A percentile compares a stretch with the other conserved stretches of the same genome.
Conservation (phyloP, 495 filamentous ascomycete genomes). For the Sabuloglossum arenarium region DNA sequence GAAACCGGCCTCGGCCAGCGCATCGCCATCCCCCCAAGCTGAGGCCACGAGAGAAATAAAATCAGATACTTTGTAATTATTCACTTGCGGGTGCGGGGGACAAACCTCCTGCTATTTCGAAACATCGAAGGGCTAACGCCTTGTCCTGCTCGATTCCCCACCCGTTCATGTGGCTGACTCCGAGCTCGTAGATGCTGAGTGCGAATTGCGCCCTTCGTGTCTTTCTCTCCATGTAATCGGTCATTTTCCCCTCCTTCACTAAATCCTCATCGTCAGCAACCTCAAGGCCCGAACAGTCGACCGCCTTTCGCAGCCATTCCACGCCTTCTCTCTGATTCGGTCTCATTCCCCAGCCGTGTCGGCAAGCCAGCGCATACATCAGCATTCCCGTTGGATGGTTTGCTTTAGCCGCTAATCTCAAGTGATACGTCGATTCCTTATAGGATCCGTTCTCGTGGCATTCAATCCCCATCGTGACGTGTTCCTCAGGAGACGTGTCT, state of each 20-base stretch:
- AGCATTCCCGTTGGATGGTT: constrained; percentile 86
- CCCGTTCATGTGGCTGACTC: constrained; percentile 92
- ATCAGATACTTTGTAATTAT: neutral
- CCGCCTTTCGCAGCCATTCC: constrained; percentile 74
- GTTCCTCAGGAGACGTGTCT: constrained; percentile 58
- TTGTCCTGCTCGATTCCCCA: constrained; percentile 96
- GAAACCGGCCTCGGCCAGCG: constrained; percentile 70
- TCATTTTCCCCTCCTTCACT: constrained; percentile 29
- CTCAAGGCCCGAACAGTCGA: constrained; percentile 64
- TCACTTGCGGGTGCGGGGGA: constrained; percentile 4
- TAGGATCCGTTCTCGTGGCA: constrained; percentile 69
- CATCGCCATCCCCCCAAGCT: constrained; percentile 92
- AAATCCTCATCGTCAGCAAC: constrained; percentile 58
- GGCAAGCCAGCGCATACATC: constrained; percentile 81
- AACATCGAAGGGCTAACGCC: constrained; percentile 67
- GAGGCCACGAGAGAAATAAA: neutral
- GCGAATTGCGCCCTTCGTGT: constrained; percentile 79
- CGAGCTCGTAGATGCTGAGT: constrained; percentile 83
- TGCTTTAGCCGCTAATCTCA: constrained; percentile 70
- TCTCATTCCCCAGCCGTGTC: constrained; percentile 97
- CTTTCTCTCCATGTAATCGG: constrained; percentile 47
- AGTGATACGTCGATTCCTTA: constrained; percentile 85
- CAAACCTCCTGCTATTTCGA: constrained; percentile 81
- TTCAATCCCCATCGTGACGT: constrained; percentile 71
- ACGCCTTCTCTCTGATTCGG: constrained; percentile 77